A percentile compares a stretch with the other conserved stretches of the same genome.
phyloP scores from a whole-genome alignment of 2,329 filamentous ascomycete species.

The Didymosphaeria variabile region DNA sequence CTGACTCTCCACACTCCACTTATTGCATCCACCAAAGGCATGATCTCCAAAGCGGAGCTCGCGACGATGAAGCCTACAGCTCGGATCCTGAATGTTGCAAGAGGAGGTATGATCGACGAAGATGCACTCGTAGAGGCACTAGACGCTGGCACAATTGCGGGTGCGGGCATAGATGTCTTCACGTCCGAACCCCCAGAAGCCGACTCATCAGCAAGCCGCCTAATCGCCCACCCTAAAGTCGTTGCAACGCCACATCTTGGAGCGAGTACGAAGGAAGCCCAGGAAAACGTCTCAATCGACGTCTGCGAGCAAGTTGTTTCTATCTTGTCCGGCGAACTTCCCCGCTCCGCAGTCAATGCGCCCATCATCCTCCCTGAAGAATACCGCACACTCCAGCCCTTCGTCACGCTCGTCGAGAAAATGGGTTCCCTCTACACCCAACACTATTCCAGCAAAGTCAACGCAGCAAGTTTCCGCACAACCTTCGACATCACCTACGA shows the following conservation, averaged over 20 bases:
- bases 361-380: slow-evolving; percentile 83
- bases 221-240: slow-evolving; percentile 75
- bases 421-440: slow-evolving; percentile 84
- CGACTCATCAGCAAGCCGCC: slow-evolving; percentile 66
- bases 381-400: slow-evolving; percentile 79
- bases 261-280: slow-evolving; percentile 81
- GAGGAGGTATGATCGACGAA: slow-evolving; percentile 84
- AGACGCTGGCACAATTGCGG: slow-evolving; percentile 75
- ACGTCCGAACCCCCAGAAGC: slow-evolving; percentile 74
- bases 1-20: slow-evolving; percentile 83
- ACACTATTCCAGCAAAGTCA: slow-evolving; percentile 64
- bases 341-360: slow-evolving; percentile 80
- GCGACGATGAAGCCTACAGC: slow-evolving; percentile 76
- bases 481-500: slow-evolving; percentile 81
- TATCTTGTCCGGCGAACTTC: slow-evolving; percentile 76
- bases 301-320: slow-evolving; percentile 82
- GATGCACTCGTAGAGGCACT: slow-evolving; percentile 74
- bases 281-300: slow-evolving; percentile 84
- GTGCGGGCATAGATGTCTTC: slow-evolving; percentile 82
- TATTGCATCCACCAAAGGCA: slow-evolving; percentile 77
- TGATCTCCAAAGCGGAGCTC: slow-evolving; percentile 74
- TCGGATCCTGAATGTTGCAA: slow-evolving; percentile 79
- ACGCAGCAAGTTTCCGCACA: slow-evolving; percentile 62
- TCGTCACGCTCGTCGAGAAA: slow-evolving; percentile 78
- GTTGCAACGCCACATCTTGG: slow-evolving; percentile 83